A percentile compares a stretch with the other conserved stretches of the same genome.
phyloP scores from a whole-genome alignment of 1,139 yeast species.

The Candida neerlandica region DNA sequence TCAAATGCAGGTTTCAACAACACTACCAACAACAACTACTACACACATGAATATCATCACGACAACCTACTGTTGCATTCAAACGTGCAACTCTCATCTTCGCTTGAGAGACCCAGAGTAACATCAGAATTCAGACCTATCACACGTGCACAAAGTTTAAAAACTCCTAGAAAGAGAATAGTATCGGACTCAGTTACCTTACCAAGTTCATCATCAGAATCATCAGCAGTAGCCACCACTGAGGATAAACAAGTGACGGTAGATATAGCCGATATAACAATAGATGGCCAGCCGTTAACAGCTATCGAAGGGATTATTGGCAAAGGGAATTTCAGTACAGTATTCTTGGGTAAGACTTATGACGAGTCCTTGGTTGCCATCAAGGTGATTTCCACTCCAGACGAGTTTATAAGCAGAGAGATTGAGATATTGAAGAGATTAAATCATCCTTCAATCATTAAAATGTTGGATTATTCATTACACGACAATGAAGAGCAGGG shows the following conservation, averaged over 20 bases:
- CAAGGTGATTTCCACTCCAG: conserved; percentile 43
- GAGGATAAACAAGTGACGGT: conserved; percentile 6
- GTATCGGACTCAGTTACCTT: conserved; percentile 26
- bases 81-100: neutral
- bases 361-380: conserved; percentile 34
- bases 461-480: conserved; percentile 31
- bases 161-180: conserved; percentile 20
- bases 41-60: conserved; percentile 7
- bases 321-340: conserved; percentile 61
- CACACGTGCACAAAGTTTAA: conserved; percentile 24
- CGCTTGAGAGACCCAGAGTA: conserved; percentile 21
- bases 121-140: conserved; percentile 40
- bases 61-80: neutral
- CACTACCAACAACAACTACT: conserved; percentile 11
- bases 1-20: conserved; percentile 29
- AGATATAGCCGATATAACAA: neutral
- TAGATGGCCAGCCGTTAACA: conserved; percentile 18
- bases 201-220: conserved; percentile 8
- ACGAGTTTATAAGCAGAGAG: conserved; percentile 68
- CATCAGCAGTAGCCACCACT: conserved; percentile 10
- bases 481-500: conserved; percentile 14
- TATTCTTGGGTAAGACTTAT: conserved; percentile 41
- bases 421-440: conserved; percentile 57
- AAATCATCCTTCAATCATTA: conserved; percentile 49
- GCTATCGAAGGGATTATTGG: conserved; percentile 45